These are phyloP conservation scores for Podila epicladia DNA, from an alignment of 192 early-diverging fungal species.

Conservation along the genomic window DNA sequence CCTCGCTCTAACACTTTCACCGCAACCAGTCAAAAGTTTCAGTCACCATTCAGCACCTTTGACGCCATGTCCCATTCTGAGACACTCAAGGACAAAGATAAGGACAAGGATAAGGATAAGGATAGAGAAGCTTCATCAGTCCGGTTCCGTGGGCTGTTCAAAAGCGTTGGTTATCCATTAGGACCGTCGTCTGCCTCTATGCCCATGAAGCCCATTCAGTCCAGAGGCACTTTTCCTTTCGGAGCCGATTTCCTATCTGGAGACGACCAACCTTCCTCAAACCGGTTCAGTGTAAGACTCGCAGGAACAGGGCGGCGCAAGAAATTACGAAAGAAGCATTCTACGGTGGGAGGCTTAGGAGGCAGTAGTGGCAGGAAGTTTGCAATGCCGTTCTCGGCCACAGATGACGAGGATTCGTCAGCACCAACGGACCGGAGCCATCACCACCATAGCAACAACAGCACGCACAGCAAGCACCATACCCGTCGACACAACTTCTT, in stretches of 20 bases:
- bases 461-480: background rate
- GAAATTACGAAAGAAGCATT: conserved; percentile 21
- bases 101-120: conserved; percentile 11
- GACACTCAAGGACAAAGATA: conserved; percentile 6
- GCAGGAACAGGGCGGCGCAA: conserved; percentile 23
- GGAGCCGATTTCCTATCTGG: conserved; percentile 38
- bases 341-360: background rate
- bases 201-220: conserved; percentile 8
- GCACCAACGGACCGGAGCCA: background rate
- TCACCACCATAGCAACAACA: background rate
- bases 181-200: background rate
- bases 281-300: conserved; percentile 10
- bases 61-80: background rate
- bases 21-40: background rate
- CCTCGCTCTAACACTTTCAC: conserved; percentile 5
- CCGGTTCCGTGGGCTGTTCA: conserved; percentile 31
- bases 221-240: conserved; percentile 10
- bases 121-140: conserved; percentile 36
- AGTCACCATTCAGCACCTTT: background rate
- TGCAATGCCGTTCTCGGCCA: conserved; percentile 4
- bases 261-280: conserved; percentile 34
- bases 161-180: conserved; percentile 23
- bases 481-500: conserved; percentile 8
- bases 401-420: conserved; percentile 43
- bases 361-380: background rate